Conservation (phyloP, 2,329 filamentous ascomycete genomes). For the Thermochaetoides dissita region DNA sequence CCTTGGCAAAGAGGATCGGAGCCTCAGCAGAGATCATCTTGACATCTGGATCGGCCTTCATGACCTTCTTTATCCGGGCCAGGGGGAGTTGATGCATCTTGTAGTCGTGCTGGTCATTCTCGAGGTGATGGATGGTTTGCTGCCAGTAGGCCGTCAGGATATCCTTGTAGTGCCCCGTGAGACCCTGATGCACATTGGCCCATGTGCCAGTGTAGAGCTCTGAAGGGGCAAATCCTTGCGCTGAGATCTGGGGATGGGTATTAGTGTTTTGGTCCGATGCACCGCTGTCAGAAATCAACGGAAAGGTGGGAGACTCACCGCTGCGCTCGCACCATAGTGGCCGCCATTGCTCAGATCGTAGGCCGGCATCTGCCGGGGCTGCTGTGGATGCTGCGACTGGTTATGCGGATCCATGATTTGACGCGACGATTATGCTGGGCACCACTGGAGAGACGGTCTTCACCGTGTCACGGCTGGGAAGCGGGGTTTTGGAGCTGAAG, state of each 20-base stretch:
- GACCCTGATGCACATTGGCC: conserved; percentile 94
- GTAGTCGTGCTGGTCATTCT: conserved; percentile 93
- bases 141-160: conserved; percentile 99
- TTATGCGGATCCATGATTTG: conserved; percentile 40
- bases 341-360: conserved; percentile 63
- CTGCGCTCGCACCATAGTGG: conserved; percentile 62
- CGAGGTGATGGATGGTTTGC: conserved; percentile 89
- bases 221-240: conserved; percentile 76
- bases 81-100: conserved; percentile 93
- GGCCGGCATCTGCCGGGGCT: conserved; percentile 35
- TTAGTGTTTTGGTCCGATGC: conserved; percentile 6
- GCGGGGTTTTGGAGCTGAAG: neutral
- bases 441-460: no score
- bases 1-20: conserved; percentile 94
- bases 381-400: conserved; percentile 42
- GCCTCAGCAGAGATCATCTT: conserved; percentile 99
- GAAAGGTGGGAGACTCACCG: conserved; percentile 34
- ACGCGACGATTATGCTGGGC: neutral
- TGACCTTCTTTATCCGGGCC: conserved; percentile 99
- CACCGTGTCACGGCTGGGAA: no score
- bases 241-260: conserved; percentile 50
- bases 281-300: conserved; percentile 8
- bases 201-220: conserved; percentile 89
- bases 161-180: conserved; percentile 85
- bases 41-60: conserved; percentile 98